Evolutionary conservation across 2,329 filamentous ascomycete species (phyloP).

Genomic region (Xylariaceae sp.): DNA sequence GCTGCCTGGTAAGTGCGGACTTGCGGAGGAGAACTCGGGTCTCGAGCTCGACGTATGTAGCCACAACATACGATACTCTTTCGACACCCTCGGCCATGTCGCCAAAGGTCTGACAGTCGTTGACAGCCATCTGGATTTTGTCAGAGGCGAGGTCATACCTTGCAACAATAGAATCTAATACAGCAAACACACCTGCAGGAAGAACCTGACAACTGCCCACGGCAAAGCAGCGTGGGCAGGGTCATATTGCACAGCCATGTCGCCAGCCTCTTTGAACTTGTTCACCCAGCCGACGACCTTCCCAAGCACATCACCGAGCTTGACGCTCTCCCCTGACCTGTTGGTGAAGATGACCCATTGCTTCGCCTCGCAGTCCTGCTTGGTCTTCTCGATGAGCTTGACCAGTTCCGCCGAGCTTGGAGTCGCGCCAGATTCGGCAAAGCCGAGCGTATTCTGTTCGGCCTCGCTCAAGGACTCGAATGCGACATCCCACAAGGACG

Average conservation of each 20-base stretch:
- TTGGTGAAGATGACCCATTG: slow-evolving; percentile 2
- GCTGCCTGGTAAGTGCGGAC: slow-evolving; percentile 1
- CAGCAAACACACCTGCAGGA: slow-evolving; percentile 3
- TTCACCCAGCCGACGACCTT: slow-evolving; percentile 7
- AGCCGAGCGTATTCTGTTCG: slow-evolving; percentile 1
- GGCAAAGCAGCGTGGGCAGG: slow-evolving; percentile 1
- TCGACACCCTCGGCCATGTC: not conserved
- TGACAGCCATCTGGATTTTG: slow-evolving; percentile 3
- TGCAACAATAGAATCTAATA: too few relatives aligned
- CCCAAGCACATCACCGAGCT: not conserved
- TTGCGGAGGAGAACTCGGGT: slow-evolving; percentile 1
- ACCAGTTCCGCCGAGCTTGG: not conserved
- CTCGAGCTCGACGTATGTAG: slow-evolving; percentile 2
- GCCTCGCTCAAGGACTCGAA: slow-evolving; percentile 1
- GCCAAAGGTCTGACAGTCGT: slow-evolving; percentile 2
- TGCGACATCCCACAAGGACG: slow-evolving; percentile 1
- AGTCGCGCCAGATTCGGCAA: not conserved
- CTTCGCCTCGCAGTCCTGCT: not conserved
- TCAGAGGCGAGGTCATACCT: too few relatives aligned
- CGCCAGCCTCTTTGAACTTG: slow-evolving; percentile 12
- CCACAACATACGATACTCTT: not conserved
- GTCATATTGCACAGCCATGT: slow-evolving; percentile 9
- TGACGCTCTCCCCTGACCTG: not conserved
- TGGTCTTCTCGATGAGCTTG: not conserved
- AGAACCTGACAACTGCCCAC: slow-evolving; percentile 2